Evolutionary conservation across 441 rosid genomes (phyloP), one percentile per base, ranked within the genome.

Genomic region (Aquilaria agallochum): DNA sequence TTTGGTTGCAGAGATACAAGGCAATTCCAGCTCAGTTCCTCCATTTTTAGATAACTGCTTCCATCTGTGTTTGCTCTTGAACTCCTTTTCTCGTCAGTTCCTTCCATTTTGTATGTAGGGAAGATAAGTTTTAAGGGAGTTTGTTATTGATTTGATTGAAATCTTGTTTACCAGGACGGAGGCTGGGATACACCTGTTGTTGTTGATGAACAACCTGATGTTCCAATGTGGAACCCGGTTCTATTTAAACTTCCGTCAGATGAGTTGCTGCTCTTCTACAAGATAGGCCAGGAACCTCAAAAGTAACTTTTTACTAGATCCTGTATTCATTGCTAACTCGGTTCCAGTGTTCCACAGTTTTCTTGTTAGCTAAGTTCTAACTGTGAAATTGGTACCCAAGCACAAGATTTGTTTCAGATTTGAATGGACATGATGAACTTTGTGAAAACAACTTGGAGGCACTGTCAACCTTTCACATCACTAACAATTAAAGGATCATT

Each of bases 201-300:
- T 31, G 75, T 64, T 15, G 98, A 94, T 64, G 88, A 90, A 81
- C 70, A 90, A 72, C 77, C 76, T 42, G 80, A 82, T 72, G 88
- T 88, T 68, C 95, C 97, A 33, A 77, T 93, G 97, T 90, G 93
- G 91, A 93, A 90, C 65, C 98, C 98, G 67, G 95, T 90, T 46
- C 78, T 93, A 66, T 93, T 82, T 74, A 90, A 81, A 64, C 76
- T 88, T 76, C 84, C 92, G 40, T 83, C 97, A 34, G 80, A 76
- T 61, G 96, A 88, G 78, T 56, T 93, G 72, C 74, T 93, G 71
- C 67, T 90, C 69, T 90, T 90, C 82, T 88, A 85, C 72, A 93
- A 90, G 85, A 74, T 88, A 10, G 96, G 98, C 66, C 90, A 80
- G 75, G 96, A 93, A 53, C 81, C 90, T 72, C 92, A 90, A 76